These are phyloP conservation scores for Clarireedia homoeocarpa DNA, from an alignment of 2,329 filamentous ascomycete genomes.

Conservation along the genomic window DNA sequence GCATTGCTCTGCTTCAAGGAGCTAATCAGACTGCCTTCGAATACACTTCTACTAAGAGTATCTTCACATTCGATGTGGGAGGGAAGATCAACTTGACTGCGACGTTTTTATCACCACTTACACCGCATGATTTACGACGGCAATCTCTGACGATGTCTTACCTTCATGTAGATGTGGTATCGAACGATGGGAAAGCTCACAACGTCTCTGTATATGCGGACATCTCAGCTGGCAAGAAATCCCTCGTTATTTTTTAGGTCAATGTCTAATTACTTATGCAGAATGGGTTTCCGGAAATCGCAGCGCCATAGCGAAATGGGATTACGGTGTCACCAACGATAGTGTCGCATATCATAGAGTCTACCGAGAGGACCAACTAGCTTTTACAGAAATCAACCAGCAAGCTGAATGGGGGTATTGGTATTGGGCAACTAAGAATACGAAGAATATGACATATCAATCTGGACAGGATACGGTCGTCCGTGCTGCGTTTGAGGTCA, in stretches of 20 bases:
- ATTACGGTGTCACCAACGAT: conserved; percentile 39
- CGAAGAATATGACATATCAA: conserved; percentile 54
- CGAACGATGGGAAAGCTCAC: conserved; percentile 54
- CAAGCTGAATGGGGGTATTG: conserved; percentile 76
- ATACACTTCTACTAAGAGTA: conserved; percentile 66
- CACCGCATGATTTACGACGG: conserved; percentile 54
- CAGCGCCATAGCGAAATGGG: conserved; percentile 51
- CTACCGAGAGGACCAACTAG: conserved; percentile 48
- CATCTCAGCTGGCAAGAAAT: conserved; percentile 54
- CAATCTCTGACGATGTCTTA: conserved; percentile 68
- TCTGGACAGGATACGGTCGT: conserved; percentile 60
- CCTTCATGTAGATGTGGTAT: conserved; percentile 53
- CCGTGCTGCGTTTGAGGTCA: conserved; percentile 56
- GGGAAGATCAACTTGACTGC: conserved; percentile 55
- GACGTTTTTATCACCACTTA: conserved; percentile 65
- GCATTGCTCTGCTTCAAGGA: conserved; percentile 21
- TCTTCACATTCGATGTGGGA: conserved; percentile 59
- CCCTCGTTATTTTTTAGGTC: too few species aligned
- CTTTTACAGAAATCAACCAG: conserved; percentile 61
- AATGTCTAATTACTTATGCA: conserved; percentile 26
- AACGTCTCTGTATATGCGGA: conserved; percentile 65
- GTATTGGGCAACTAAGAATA: conserved; percentile 61
- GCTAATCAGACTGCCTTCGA: conserved; percentile 56
- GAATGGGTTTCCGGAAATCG: conserved; percentile 66
- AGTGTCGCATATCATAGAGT: conserved; percentile 58